Base-by-base conservation (phyloP, 2,329 filamentous ascomycete genomes). In the Aureobasidium lini region DNA sequence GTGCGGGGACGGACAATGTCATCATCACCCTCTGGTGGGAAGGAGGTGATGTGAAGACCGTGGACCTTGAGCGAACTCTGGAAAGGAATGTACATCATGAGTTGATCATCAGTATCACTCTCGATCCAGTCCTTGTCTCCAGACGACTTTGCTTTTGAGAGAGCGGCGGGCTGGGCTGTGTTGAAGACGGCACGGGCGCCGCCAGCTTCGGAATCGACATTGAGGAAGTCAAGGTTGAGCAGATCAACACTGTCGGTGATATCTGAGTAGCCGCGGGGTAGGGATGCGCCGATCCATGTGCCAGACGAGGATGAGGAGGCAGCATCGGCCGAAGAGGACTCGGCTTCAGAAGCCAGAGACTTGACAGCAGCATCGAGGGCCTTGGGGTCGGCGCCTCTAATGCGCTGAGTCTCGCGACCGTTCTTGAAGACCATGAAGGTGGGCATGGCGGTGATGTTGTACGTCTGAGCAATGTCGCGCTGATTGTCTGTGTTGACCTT, bases 51-150 rank as follows among this genome's bases (percentile, higher is more conserved):
- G 76, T 97, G 79, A 59, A 83, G 76, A 10, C 90, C 92, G 75
- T 96, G 93, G 54, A 97, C 81, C 79, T 97, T 99, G 64, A 96
- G 72, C 49, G 85, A 89, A 34, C 87, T 84, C 72, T 92, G 87
- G 76, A 99, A 96, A 0, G 94, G 93, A 60, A 95, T 81, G 74
- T 87, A 97, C 48, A 99, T 81, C 82, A 97, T 89, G 63, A 99
- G 79, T 78, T 99, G 94, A 76, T 97, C 92, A 70, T 99, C 94
- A 37, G 93, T 95, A 70, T 96, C 93, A 73, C 90, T 96, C 79
- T 96, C 90, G 23, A 97, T 86, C 87, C 89, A 97, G 74, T 99
- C 93, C 70, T 75, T 73, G 65, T 71, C 74, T 10, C 83, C 84
- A 31, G 72, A 72, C 16, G 72, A 74, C 69, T 85, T 85, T 59